Conservation (phyloP, 305 asterid species). For the Nicotiana rustica region DNA sequence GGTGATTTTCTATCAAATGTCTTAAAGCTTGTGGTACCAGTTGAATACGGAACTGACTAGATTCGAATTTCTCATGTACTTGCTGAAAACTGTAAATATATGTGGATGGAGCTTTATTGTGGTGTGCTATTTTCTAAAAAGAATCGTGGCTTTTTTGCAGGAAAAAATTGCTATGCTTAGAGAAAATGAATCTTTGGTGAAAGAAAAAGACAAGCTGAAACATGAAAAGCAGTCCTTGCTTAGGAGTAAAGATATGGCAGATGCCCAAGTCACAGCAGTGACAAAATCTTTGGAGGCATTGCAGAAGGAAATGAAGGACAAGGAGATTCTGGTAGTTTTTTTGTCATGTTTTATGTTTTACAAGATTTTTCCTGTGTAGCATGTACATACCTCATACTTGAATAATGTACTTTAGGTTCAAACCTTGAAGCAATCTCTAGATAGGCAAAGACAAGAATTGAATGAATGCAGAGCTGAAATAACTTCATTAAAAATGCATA, state of each 20-base stretch:
- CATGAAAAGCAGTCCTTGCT: constrained; percentile 63
- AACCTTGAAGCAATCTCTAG: constrained; percentile 75
- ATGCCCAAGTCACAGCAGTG: constrained; percentile 67
- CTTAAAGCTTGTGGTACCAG: constrained; percentile 28
- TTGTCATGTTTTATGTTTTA: constrained; percentile 22
- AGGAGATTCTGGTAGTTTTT: constrained; percentile 65
- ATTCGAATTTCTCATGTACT: constrained; percentile 8
- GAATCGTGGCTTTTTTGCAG: constrained; percentile 49
- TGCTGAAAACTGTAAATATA: not conserved
- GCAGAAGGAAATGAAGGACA: constrained; percentile 93
- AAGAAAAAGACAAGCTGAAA: constrained; percentile 79
- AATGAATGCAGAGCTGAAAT: constrained; percentile 97
- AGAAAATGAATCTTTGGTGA: constrained; percentile 70
- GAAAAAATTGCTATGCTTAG: constrained; percentile 87
- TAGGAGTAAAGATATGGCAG: constrained; percentile 77
- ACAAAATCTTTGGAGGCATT: constrained; percentile 81
- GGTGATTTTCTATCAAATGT: constrained; percentile 13
- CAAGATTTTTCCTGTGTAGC: constrained; percentile 29
- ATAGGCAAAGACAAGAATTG: constrained; percentile 77
- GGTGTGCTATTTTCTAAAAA: not conserved
- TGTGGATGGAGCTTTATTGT: constrained; percentile 1
- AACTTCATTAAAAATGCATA: constrained; percentile 87
- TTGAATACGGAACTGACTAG: not conserved
- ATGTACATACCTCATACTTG: constrained; percentile 36
- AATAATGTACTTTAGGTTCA: constrained; percentile 67